Base-by-base conservation (phyloP, 192 early-diverging fungal genomes). In the Coemansia sp. region DNA sequence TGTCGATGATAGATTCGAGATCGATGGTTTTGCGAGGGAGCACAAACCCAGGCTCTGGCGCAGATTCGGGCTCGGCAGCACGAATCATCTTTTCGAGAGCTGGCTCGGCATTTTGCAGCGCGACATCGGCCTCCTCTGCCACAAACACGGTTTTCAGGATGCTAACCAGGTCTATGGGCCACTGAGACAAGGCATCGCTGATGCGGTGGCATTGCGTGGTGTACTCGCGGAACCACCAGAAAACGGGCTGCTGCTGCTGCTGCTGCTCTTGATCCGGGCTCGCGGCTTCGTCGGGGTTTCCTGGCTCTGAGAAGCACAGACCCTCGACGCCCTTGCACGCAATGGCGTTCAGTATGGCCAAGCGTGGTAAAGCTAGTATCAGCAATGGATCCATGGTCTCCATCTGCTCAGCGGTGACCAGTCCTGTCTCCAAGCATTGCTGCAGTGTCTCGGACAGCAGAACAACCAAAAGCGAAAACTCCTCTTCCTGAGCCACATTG, bases 151-250 rank as follows among this genome's bases (percentile, higher is more conserved):
- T 40, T 48, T 82, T 66, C 28, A 86, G 54, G 30, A 76, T 61
- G 10, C 48, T 45, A 56, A 73, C 60, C 30, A 76, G 56, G 22
- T 25, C 48, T 18, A 48, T 49, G 3, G 72, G 61, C 57, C 56
- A 59, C 2, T 34, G 29, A 6, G 52, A 11, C 16, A 76, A 54
- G 0, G 48, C 57, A 14, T 64, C 32, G 31, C 50, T 40, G 56
- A 80, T 64, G 16, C 66, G 67, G 30, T 52, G 64, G 60, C 83
- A 70, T n/a, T 58, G 20, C 16, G 49, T 40, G 1, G 70, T 61
- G 64, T 85, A 85, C 5, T 76, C 60, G 16, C 86, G 70, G 77
- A 90, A 88, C 86, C 87, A 90, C 60, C 89, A 83, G 49, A 90
- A 86, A 54, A 75, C 66, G 2, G 72, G 66, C 16, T 14, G 32